Base-by-base conservation (phyloP, 129 eudicot species). In the Escallonia rubra region DNA sequence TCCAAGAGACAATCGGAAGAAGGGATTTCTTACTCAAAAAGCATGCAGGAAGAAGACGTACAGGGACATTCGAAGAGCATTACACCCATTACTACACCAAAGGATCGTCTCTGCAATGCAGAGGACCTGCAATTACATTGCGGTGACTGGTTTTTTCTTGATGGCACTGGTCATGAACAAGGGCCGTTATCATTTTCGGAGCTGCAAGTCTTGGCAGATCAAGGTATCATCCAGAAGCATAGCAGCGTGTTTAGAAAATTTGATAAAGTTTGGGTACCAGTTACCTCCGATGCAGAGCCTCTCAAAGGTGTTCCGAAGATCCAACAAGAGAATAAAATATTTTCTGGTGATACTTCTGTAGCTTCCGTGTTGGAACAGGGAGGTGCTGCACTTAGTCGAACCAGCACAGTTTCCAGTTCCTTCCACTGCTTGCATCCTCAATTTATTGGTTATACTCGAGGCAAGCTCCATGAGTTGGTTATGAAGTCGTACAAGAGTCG, bases 141-240 rank as follows among this genome's bases (percentile, higher is more conserved):
- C 63, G 99, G 99, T 78, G 99, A 86, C 42, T 93, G 99, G 99
- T 93, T 78, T 76, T 89, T 78, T 73, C 95, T 89, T 70, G 96
- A 89, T 75, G 99, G 99, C 43, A 80, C 89, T 55, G 99, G 99
- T 61, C 96, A 82, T 82, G 99, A 93, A 78, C 87, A 75, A 68
- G 99, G 99, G 41, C 99, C 99, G 10, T 71, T 84, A 53, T 79
- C 87, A 11, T 82, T 71, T 66, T 72, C 85, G 5, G 92, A 83
- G 83, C 74, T 86, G 49, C 95, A 80, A 46, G 60, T 53, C 9
- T 64, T 93, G 86, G 96, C 85, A 61, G 95, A 89, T 72, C 89
- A 86, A 80, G 96, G 99, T 69, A 67, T 79, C 57, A 65, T 93
- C 48, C 87, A 82, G 77, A 81, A 78, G 72, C 65, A 79, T 23